Evolutionary conservation across 2,329 filamentous ascomycete genomes (phyloP).

Genomic region (Botryosphaeria dothidea): DNA sequence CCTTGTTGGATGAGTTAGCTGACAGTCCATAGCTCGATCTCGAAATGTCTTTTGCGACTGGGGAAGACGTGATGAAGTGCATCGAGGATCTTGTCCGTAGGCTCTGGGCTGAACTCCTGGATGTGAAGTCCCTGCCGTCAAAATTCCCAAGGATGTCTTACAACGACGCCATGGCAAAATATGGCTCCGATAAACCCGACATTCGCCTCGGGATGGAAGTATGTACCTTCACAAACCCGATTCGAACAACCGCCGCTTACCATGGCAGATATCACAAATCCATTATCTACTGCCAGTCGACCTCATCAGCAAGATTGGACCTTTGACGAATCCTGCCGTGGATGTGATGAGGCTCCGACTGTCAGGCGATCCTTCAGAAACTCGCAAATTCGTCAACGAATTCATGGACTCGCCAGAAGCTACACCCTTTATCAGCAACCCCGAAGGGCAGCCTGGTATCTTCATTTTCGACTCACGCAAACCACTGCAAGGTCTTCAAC

Average conservation of each 20-base stretch:
- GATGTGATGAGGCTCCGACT: conserved; percentile 73
- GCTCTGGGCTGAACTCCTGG: conserved; percentile 56
- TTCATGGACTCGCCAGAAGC: conserved; percentile 70
- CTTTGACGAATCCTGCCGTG: conserved; percentile 66
- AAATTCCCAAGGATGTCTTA: conserved; percentile 68
- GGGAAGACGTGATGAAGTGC: conserved; percentile 66
- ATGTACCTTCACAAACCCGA: conserved; percentile 25
- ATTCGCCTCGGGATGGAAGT: conserved; percentile 71
- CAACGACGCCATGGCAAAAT: conserved; percentile 72
- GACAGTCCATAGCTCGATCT: conserved; percentile 69
- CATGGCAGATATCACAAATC: conserved; percentile 63
- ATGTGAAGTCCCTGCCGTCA: conserved; percentile 32
- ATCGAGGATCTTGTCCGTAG: conserved; percentile 56
- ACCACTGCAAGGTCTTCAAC: conserved; percentile 74
- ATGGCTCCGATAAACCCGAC: conserved; percentile 93
- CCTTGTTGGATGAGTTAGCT: not conserved
- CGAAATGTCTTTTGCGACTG: conserved; percentile 84
- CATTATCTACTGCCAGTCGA: conserved; percentile 63
- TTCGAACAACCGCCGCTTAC: conserved; percentile 26
- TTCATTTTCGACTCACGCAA: conserved; percentile 73
- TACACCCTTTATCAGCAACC: conserved; percentile 64
- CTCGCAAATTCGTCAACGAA: conserved; percentile 61
- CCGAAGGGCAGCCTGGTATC: conserved; percentile 76
- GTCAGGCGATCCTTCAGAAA: conserved; percentile 53
- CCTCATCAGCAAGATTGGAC: conserved; percentile 74